Evolutionary conservation across 2,329 filamentous ascomycete species (phyloP).

Genomic region (Hypoxylon sp.): DNA sequence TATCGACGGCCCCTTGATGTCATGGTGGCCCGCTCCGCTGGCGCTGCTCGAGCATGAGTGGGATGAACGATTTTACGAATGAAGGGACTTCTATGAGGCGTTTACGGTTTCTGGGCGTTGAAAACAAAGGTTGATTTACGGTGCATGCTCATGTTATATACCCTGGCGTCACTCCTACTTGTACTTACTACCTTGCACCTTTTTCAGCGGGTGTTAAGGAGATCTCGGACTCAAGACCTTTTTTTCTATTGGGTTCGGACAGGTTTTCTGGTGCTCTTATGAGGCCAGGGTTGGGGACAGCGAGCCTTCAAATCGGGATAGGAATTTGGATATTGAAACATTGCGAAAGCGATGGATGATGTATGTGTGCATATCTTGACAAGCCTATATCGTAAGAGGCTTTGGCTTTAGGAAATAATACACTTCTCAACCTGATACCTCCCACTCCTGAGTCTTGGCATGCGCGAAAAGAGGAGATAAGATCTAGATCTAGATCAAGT

Average conservation of each 20-base stretch:
- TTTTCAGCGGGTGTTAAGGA: constrained; percentile 1
- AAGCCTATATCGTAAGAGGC: background rate
- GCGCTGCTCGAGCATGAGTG: constrained; percentile 39
- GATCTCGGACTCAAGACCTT: background rate
- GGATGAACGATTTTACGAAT: constrained; percentile 46
- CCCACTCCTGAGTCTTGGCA: constrained; percentile 17
- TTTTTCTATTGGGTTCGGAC: constrained; percentile 6
- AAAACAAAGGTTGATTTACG: background rate
- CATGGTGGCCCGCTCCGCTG: constrained; percentile 34
- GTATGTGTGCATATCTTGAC: background rate
- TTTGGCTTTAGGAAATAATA: constrained; percentile 1
- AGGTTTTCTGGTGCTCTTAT: constrained; percentile 13
- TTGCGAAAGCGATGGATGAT: background rate
- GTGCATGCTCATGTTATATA: constrained; percentile 18
- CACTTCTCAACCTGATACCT: constrained; percentile 16
- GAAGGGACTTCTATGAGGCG: constrained; percentile 2
- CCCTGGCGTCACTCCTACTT: constrained; percentile 19
- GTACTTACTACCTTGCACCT: background rate
- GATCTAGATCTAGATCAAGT: too few species aligned
- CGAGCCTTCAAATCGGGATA: background rate
- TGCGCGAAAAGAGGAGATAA: background rate
- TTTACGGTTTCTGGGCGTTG: constrained; percentile 16
- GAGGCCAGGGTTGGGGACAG: constrained; percentile 12
- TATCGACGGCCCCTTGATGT: constrained; percentile 36
- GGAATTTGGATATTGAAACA: too few species aligned